Evolutionary conservation across 371 early-diverging fungal species (phyloP).

Genomic region (Rhizopus stolonifer): DNA sequence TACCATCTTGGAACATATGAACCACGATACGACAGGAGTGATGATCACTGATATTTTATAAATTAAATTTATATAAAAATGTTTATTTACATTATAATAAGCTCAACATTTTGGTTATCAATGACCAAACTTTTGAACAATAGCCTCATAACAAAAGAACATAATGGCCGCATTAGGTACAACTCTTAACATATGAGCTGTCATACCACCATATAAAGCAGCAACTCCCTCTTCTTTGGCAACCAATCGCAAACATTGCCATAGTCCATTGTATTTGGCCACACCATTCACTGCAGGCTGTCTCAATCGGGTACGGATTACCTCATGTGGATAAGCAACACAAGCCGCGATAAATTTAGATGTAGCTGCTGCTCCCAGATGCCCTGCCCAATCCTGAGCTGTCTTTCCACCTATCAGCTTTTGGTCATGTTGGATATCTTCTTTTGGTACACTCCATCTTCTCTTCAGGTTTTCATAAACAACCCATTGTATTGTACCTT

Average conservation of each 20-base stretch:
- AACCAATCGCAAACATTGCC: constrained; percentile 70
- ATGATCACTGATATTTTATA: constrained; percentile 36
- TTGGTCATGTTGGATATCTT: not conserved
- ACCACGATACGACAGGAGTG: constrained; percentile 33
- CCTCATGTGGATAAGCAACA: constrained; percentile 86
- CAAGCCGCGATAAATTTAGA: constrained; percentile 90
- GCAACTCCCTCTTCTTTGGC: constrained; percentile 82
- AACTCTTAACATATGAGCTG: constrained; percentile 91
- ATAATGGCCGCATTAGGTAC: constrained; percentile 97
- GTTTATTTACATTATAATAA: not conserved
- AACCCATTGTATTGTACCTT: constrained; percentile 93
- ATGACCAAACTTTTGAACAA: constrained; percentile 59
- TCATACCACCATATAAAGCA: constrained; percentile 93
- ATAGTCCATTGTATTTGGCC: constrained; percentile 79
- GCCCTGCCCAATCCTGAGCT: constrained; percentile 67
- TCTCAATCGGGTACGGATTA: constrained; percentile 77
- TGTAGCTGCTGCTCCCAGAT: constrained; percentile 78
- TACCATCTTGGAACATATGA: constrained; percentile 32
- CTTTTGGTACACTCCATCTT: constrained; percentile 23
- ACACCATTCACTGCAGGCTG: constrained; percentile 68
- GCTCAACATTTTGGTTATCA: not conserved
- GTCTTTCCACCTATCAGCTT: constrained; percentile 33
- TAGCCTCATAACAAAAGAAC: constrained; percentile 91
- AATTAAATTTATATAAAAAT: not conserved
- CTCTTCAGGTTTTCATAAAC: constrained; percentile 90